Base-by-base conservation (phyloP, 2,329 filamentous ascomycete species). In the Colletotrichum paranaense region DNA sequence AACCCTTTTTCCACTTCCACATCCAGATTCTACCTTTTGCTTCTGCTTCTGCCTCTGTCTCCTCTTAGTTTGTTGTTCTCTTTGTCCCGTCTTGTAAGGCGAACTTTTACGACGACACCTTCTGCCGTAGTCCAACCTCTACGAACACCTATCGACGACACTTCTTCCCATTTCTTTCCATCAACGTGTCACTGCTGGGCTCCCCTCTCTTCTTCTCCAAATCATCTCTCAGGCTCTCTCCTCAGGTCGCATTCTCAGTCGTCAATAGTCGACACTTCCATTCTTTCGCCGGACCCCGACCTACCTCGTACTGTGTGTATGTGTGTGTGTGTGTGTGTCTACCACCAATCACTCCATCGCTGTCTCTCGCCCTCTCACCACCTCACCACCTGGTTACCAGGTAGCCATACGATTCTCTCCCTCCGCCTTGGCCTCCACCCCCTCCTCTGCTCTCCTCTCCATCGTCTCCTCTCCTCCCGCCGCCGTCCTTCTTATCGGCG, bases 401-500 rank as follows among this genome's bases (percentile, higher is more conserved):
- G 30, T 26, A 9, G 42, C 26, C 53, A 14, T 52, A 19, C 16
- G 2, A 42, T 6, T 32, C 7, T 62, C 24, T 46, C 26, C 38
- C 24, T 9, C 5, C 28, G 42, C 46, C 32, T 42, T 24, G 5
- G 16, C 16, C 38, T 19, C 30, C 24, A 6, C 11, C 49, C 49
- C 28, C 26, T 19, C 56, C 57, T 30, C 35, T n/a, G 32, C 35
- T 8, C 56, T 49, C 19, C 42, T 57, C 66, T n/a, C 38, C 38
- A 35, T n/a, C 59, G 16, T 49, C 42, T 49, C 19, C 42, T 49
- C 42, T 22, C 42, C 19, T 49, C 42, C 42, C 42, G 42, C 42
- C 42, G 42, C 42, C 19, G 42, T 49, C 42, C 42, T 49, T 59
- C 62, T 64, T 59, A 68, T 66, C 71, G 35, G 22, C 28, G 52